phyloP scores from a whole-genome alignment of 1,284 basidiomycete genomes.

The Sanghuangporus sanghuang region DNA sequence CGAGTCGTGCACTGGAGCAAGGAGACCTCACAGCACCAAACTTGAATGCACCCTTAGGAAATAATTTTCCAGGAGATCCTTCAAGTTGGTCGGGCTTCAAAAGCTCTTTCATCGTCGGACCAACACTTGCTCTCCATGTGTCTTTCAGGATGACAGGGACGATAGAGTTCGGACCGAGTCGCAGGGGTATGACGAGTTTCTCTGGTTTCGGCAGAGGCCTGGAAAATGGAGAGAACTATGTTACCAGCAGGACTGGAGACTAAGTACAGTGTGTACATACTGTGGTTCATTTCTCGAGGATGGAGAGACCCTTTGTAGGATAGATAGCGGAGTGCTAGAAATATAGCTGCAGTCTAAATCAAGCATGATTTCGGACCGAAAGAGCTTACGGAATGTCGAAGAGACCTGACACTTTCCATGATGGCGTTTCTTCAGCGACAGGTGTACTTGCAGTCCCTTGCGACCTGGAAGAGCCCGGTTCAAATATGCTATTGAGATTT shows the following conservation, averaged over 20 bases:
- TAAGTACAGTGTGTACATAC: not conserved
- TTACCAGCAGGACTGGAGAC: not conserved
- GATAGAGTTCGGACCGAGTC: conserved; percentile 1
- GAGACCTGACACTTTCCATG: conserved; percentile 10
- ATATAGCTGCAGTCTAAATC: not conserved
- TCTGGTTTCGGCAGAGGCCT: not conserved
- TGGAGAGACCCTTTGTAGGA: not conserved
- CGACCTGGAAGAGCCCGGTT: not conserved
- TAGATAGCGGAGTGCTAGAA: not conserved
- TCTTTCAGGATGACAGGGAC: conserved; percentile 12
- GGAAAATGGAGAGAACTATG: not conserved
- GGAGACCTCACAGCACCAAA: not conserved
- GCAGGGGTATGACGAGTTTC: not conserved
- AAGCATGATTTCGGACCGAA: not conserved
- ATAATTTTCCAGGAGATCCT: conserved; percentile 14
- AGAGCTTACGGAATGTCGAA: conserved; percentile 11
- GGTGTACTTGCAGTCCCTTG: not conserved
- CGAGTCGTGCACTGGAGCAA: conserved; percentile 8
- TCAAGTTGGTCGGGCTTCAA: not conserved
- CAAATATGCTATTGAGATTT: not conserved
- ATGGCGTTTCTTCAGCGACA: not conserved
- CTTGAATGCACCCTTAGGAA: not conserved
- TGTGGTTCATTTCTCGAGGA: not conserved
- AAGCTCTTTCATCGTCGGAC: not conserved
- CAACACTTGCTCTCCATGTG: not conserved